Evolutionary conservation across 1,284 basidiomycete species (phyloP), one percentile per base, ranked within the genome.

Genomic region (Leccinum angustisporum): DNA sequence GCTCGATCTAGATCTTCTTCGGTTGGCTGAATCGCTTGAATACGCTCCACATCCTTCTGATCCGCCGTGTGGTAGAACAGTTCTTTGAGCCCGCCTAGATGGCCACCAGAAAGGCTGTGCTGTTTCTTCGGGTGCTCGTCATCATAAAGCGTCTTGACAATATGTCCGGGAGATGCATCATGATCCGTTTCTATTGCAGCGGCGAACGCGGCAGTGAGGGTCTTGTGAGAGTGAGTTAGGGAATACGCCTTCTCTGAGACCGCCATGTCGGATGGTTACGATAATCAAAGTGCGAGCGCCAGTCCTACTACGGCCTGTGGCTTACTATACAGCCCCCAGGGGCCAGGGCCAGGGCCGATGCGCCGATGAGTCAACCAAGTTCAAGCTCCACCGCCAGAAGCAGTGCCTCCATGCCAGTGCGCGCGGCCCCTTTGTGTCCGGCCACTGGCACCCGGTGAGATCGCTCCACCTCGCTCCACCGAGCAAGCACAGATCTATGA

Each of bases 1-100:
- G 77, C 78, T 34, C 65, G 61, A 59, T 82, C 75, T 21, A 82
- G 69, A 65, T 81, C 79, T 21, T 73, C 75, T 38, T 70, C 70
- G 4, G 68, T 74, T 4, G 75, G 75, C 10, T 76, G 65, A 52
- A 63, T 65, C n/a, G 55, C 53, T 25, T 65, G 66, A 34, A 75
- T 65, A n/a, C 56, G 70, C 13, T 65, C 70, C 13, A 61, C 51
- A 38, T 68, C 58, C 48, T 63, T 62, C 34, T 55, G 62, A 36
- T 63, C 66, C 3, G 18, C 46, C 10, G 51, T 56, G 33, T 61
- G 52, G n/a, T 68, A 63, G 58, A 76, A 69, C 43, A 73, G 53
- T 1, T 46, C 63, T 38, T 58, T 65, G 59, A 75, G 65, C 7
- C 50, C 53, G 13, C 70, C 72, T 9, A 69, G 11, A 51, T 73